Conservation (phyloP, 257 asterid genomes). For the Nicotiana obtusifolia region DNA sequence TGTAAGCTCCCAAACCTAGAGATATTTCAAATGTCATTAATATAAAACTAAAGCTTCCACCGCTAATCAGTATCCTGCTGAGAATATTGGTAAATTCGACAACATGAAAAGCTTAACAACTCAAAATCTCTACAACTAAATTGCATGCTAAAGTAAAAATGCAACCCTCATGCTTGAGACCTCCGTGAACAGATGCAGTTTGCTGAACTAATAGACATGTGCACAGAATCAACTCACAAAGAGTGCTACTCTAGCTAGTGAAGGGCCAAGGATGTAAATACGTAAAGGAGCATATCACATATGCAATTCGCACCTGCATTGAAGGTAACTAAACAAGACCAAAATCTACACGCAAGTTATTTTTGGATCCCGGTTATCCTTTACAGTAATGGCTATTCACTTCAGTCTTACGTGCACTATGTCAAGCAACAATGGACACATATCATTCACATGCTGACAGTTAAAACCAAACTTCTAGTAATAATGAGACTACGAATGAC, state of each 20-base stretch:
- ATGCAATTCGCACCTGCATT: background rate
- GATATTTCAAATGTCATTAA: background rate
- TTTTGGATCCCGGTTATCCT: background rate
- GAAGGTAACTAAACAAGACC: background rate
- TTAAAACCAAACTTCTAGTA: background rate
- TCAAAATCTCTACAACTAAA: background rate
- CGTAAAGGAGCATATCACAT: background rate
- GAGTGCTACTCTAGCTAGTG: background rate
- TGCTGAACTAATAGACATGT: background rate
- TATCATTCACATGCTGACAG: background rate
- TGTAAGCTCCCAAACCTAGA: slow-evolving; percentile 96
- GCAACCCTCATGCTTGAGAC: background rate
- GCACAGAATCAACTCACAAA: background rate
- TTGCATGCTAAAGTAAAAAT: background rate
- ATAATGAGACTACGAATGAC: background rate
- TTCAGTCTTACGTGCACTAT: background rate
- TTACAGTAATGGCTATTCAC: background rate
- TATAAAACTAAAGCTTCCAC: background rate
- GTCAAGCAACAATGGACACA: background rate
- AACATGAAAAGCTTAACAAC: background rate
- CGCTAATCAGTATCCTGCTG: background rate
- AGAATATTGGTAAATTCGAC: background rate
- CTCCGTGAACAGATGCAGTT: background rate
- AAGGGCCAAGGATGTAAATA: background rate
- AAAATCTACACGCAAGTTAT: background rate